Evolutionary conservation across 495 filamentous ascomycete species (phyloP).

Genomic region (Bryoglossum gracile): DNA sequence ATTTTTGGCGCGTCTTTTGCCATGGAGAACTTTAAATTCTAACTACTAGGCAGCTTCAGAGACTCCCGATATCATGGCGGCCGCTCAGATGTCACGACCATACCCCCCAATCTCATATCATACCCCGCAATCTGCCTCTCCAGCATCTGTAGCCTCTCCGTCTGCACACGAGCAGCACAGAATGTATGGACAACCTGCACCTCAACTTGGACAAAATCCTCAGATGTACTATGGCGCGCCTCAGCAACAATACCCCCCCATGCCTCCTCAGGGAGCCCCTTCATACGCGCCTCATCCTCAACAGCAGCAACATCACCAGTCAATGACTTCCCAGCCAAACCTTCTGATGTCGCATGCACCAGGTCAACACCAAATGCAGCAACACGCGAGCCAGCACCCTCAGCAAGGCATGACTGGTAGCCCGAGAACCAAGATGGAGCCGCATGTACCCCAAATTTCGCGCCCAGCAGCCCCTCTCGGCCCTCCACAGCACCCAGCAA

Average conservation of each 20-base stretch:
- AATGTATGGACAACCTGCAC: constrained; percentile 74
- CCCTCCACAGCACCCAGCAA: constrained; percentile 37
- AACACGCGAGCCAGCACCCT: constrained; percentile 39
- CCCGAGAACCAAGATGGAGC: constrained; percentile 55
- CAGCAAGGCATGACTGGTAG: constrained; percentile 48
- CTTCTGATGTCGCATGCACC: constrained; percentile 65
- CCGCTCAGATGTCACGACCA: constrained; percentile 75
- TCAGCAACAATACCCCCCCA: constrained; percentile 58
- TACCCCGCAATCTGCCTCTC: constrained; percentile 92
- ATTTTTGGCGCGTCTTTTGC: constrained; percentile 6
- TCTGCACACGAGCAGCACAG: constrained; percentile 80
- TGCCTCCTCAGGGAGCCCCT: constrained; percentile 54
- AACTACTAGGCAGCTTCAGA: constrained; percentile 42
- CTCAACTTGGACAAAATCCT: constrained; percentile 68
- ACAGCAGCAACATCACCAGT: constrained; percentile 57
- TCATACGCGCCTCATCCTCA: constrained; percentile 72
- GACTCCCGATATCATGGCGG: constrained; percentile 87
- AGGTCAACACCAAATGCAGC: constrained; percentile 44
- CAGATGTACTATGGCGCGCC: constrained; percentile 57
- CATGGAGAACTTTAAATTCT: constrained; percentile 2
- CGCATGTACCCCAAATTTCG: constrained; percentile 51
- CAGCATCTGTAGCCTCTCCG: constrained; percentile 88
- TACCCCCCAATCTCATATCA: constrained; percentile 90
- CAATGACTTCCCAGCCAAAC: constrained; percentile 51
- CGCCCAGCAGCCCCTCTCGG: constrained; percentile 44